Evolutionary conservation across 2,329 filamentous ascomycete genomes (phyloP), one percentile per base, ranked within the genome.

Genomic region (Aspergillus sclerotialis): DNA sequence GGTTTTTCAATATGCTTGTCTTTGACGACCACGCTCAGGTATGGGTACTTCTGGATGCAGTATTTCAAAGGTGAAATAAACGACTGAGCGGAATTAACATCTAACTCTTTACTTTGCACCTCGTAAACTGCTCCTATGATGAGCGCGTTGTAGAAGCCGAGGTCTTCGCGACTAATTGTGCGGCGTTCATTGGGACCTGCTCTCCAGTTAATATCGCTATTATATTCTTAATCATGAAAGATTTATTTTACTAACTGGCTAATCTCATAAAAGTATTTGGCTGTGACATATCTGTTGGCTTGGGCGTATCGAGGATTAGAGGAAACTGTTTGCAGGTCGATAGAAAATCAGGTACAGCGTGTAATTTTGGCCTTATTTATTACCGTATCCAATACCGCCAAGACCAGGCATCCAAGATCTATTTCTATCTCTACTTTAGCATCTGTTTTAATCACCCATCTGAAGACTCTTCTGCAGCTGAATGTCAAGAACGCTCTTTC

Each of bases 171-270:
- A 13, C 49, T 53, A 28, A 68, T 66, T 23, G 55, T 63, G 6
- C 65, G 59, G 15, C 49, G 56, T 42, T 70, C 66, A 36, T 61
- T 63, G 6, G 57, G 54, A 28, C 60, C 62, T 67, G 32, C 5
- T 8, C 11, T 32, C 5, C 11, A 7, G 35, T 48, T 33, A 46
- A 24, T 21, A 9, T 19, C 13, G 19, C 19, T 32, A 14, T n/a
- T n/a, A n/a, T n/a, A n/a, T n/a, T n/a, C n/a, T n/a, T 7, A 14
- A 19, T 17, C 16, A 21, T 29, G 13, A 9, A 14, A 11, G 14
- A 23, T 12, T n/a, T 4, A 2, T 17, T 10, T 32, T 13, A 52
- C 52, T 37, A 1, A 53, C 43, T 14, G 56, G 60, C 13, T 56
- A 58, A 16, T 67, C 44, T 41, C 25, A 45, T 24, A 24, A n/a